Conservation (phyloP, 2,329 filamentous ascomycete genomes). For the Lachnellula hyalina region DNA sequence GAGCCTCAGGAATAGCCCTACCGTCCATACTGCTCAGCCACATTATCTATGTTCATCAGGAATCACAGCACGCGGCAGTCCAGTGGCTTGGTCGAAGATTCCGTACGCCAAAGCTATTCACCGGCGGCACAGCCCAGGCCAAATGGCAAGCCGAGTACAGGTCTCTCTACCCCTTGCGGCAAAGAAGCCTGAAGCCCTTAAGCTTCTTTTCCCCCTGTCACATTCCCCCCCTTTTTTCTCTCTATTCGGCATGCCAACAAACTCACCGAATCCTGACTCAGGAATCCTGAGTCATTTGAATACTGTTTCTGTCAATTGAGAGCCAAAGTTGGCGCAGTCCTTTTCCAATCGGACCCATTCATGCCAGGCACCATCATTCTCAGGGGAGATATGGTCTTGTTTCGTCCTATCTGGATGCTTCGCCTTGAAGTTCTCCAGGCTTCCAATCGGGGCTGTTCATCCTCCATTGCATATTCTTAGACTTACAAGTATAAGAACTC, state of each 20-base stretch:
- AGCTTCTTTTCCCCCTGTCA: background rate
- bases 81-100: background rate
- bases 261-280: background rate
- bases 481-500: background rate
- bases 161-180: background rate
- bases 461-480: background rate
- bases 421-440: background rate
- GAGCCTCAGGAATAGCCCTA: background rate
- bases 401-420: background rate
- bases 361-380: background rate
- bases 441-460: background rate
- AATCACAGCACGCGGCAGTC: background rate
- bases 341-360: background rate
- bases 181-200: background rate
- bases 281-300: background rate
- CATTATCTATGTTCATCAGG: background rate
- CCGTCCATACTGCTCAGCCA: background rate
- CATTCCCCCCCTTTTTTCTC: background rate
- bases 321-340: background rate
- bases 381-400: background rate
- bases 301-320: background rate
- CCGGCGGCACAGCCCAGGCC: background rate
- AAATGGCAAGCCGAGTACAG: background rate
- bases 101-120: too few relatives aligned
- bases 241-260: background rate